Conservation (phyloP, 768 basidiomycete genomes). For the Amanita phalloides region DNA sequence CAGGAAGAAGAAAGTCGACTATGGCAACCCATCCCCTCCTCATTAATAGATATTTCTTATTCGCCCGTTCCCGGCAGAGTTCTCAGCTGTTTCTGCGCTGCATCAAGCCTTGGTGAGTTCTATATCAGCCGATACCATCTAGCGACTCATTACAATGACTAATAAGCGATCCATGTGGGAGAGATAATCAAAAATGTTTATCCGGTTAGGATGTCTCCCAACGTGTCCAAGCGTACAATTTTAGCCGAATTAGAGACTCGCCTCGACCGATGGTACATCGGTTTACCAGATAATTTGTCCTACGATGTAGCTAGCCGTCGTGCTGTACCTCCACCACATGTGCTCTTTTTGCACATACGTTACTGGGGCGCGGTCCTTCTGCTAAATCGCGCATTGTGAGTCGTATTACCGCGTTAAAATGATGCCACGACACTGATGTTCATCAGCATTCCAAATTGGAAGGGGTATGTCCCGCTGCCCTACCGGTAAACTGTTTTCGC, state of each 20-base stretch:
- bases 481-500: not conserved
- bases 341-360: conserved; percentile 59
- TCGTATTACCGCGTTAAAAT: conserved; percentile 9
- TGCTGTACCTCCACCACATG: conserved; percentile 47
- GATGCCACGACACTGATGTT: conserved; percentile 7
- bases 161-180: conserved; percentile 53
- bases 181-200: conserved; percentile 60
- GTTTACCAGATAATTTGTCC: conserved; percentile 51
- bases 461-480: conserved; percentile 30
- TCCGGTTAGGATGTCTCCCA: conserved; percentile 45
- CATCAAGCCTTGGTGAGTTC: conserved; percentile 45
- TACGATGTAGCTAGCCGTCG: conserved; percentile 48
- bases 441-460: conserved; percentile 62
- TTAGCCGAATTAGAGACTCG: conserved; percentile 50
- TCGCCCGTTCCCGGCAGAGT: conserved; percentile 34
- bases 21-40: conserved; percentile 38
- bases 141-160: not conserved
- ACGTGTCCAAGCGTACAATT: conserved; percentile 34
- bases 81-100: conserved; percentile 46
- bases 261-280: conserved; percentile 66
- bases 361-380: conserved; percentile 72
- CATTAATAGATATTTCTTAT: conserved; percentile 29
- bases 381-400: conserved; percentile 74
- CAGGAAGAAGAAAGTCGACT: conserved; percentile 48
- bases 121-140: not conserved